Conservation (phyloP, 257 asterid species). For the Echium plantagineum region DNA sequence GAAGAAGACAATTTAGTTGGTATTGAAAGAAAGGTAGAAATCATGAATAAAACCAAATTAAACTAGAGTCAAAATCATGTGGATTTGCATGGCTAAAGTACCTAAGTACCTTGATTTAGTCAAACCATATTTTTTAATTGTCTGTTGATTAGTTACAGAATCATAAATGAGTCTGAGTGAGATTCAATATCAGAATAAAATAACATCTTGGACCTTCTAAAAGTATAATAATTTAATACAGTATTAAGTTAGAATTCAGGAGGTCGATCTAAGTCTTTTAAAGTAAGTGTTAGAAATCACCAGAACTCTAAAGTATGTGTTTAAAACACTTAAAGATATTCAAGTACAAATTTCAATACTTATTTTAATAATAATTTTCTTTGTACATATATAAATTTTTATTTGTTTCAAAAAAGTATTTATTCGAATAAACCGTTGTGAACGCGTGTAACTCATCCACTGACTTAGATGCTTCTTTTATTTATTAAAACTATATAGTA, state of each 20-base stretch:
- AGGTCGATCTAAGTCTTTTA: no score
- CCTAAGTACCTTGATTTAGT: neutral
- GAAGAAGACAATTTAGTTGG: neutral
- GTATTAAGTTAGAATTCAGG: slow-evolving; percentile 12
- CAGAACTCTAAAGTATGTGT: no score
- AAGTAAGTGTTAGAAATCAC: no score
- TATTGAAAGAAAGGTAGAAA: neutral
- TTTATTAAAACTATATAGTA: slow-evolving; percentile 18
- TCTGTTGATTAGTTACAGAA: slow-evolving; percentile 19
- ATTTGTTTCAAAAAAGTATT: no score
- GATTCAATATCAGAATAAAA: slow-evolving; percentile 11
- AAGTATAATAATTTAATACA: slow-evolving; percentile 7
- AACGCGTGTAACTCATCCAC: no score
- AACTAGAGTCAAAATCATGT: slow-evolving; percentile 11
- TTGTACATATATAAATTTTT: no score
- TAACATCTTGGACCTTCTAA: slow-evolving; percentile 13
- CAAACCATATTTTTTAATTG: neutral
- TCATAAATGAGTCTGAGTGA: slow-evolving; percentile 12
- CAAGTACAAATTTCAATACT: no score
- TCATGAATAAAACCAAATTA: neutral
- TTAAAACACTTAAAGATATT: no score
- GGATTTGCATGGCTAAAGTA: neutral
- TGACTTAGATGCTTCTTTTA: slow-evolving; percentile 38
- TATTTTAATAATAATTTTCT: no score
- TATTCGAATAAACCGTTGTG: no score